These are phyloP conservation scores for Cryptosporidium xiaoi DNA, from an alignment of 169 alveolate genomes.

Conservation along the genomic window DNA sequence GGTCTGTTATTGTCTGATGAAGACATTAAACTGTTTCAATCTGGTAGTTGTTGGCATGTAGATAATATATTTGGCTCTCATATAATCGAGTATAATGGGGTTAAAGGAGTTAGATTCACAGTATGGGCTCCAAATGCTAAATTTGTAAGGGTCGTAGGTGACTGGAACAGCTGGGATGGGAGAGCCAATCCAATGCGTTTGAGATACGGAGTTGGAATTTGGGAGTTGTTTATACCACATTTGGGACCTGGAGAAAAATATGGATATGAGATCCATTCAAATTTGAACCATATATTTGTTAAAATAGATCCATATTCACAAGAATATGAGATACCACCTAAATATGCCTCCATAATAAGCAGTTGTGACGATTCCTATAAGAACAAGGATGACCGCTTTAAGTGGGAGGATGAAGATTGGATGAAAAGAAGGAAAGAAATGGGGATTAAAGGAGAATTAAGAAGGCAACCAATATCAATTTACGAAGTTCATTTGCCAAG, in stretches of 20 bases:
- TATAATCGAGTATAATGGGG: slow-evolving; percentile 77
- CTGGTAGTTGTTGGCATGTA: slow-evolving; percentile 85
- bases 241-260: slow-evolving; percentile 79
- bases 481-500: slow-evolving; percentile 83
- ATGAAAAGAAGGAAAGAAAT: slow-evolving; percentile 76
- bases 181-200: slow-evolving; percentile 83
- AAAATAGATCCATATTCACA: slow-evolving; percentile 84
- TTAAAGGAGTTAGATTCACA: slow-evolving; percentile 79
- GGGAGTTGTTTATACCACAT: slow-evolving; percentile 82
- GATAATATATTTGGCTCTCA: slow-evolving; percentile 82
- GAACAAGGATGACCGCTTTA: slow-evolving; percentile 75
- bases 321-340: slow-evolving; percentile 82
- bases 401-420: slow-evolving; percentile 82
- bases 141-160: slow-evolving; percentile 81
- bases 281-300: slow-evolving; percentile 75
- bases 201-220: slow-evolving; percentile 80
- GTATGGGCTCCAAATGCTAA: slow-evolving; percentile 83
- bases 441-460: slow-evolving; percentile 76
- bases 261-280: slow-evolving; percentile 79
- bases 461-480: slow-evolving; percentile 82
- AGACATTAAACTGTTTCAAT: slow-evolving; percentile 79
- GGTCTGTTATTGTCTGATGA: slow-evolving; percentile 76
- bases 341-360: slow-evolving; percentile 80
- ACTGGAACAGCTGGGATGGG: slow-evolving; percentile 84
- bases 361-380: slow-evolving; percentile 81